Conservation (phyloP, 345 rosid species). For the Moricandia moricandioides region DNA sequence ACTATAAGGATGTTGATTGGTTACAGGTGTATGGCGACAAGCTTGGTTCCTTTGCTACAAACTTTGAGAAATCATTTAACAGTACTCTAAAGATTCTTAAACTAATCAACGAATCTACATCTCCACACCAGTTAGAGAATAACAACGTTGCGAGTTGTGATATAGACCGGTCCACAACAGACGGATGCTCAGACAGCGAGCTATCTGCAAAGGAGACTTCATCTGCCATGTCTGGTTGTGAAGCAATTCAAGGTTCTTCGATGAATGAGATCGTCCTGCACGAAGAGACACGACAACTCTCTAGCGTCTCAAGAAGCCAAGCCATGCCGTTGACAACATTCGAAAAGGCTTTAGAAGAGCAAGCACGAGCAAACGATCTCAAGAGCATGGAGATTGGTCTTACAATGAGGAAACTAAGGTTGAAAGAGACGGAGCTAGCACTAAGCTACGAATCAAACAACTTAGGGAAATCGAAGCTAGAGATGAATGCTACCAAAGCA, state of each 20-base stretch:
- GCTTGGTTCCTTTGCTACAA: conserved; percentile 55
- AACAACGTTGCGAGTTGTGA: conserved; percentile 30
- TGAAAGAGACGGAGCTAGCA: conserved; percentile 55
- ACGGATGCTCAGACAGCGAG: conserved; percentile 38
- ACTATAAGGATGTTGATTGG: conserved; percentile 4
- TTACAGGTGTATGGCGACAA: conserved; percentile 77
- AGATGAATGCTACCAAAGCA: conserved; percentile 59
- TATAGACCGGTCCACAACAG: conserved; percentile 29
- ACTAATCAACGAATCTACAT: conserved; percentile 55
- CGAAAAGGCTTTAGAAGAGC: conserved; percentile 59
- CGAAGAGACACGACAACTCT: conserved; percentile 39
- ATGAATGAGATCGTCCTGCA: conserved; percentile 44
- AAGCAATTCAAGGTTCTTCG: conserved; percentile 41
- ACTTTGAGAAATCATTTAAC: conserved; percentile 80
- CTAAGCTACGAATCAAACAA: conserved; percentile 54
- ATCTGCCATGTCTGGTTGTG: conserved; percentile 27
- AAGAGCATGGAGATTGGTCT: conserved; percentile 59
- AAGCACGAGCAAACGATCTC: conserved; percentile 72
- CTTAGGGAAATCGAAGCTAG: conserved; percentile 63
- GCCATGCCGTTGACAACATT: conserved; percentile 36
- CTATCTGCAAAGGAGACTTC: conserved; percentile 29
- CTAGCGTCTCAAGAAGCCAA: conserved; percentile 37
- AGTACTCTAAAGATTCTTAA: conserved; percentile 83
- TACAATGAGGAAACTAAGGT: conserved; percentile 44
- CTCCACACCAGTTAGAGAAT: conserved; percentile 22